Conservation (phyloP, 2,329 filamentous ascomycete species). For the Fusarium aywerte region DNA sequence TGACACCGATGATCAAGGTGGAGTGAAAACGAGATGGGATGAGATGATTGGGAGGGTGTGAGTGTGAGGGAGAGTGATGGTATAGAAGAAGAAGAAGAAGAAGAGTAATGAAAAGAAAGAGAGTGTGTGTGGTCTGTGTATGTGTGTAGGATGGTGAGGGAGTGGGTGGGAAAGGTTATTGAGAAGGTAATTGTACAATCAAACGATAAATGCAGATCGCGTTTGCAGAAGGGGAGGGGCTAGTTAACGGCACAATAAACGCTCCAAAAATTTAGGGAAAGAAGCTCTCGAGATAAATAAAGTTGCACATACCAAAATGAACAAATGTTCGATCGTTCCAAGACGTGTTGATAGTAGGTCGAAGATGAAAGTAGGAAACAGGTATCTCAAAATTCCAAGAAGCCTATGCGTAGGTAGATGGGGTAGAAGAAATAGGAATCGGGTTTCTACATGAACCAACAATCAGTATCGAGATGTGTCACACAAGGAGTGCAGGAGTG, state of each 20-base stretch:
- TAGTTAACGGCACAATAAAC: neutral
- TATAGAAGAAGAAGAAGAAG: too few relatives aligned
- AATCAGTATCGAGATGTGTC: neutral
- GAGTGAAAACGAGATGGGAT: too few relatives aligned
- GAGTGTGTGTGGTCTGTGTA: neutral
- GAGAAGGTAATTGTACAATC: neutral
- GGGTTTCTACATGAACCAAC: neutral
- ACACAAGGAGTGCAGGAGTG: neutral
- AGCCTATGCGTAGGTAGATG: neutral
- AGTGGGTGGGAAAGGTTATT: neutral
- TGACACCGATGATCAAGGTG: neutral
- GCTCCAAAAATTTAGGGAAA: too few relatives aligned
- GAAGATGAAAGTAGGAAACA: neutral
- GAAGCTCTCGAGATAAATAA: neutral
- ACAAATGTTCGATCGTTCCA: neutral
- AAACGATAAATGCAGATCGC: neutral
- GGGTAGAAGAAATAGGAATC: neutral
- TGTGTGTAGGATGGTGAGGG: neutral
- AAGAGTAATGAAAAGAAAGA: neutral
- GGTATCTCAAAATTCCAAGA: neutral
- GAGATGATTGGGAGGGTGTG: neutral
- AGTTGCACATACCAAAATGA: neutral
- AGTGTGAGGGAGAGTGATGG: neutral
- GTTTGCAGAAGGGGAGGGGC: neutral
- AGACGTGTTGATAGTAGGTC: neutral